Evolutionary conservation across 2,329 filamentous ascomycete genomes (phyloP), one percentile per base, ranked within the genome.

Genomic region (Colletotrichum sp.): DNA sequence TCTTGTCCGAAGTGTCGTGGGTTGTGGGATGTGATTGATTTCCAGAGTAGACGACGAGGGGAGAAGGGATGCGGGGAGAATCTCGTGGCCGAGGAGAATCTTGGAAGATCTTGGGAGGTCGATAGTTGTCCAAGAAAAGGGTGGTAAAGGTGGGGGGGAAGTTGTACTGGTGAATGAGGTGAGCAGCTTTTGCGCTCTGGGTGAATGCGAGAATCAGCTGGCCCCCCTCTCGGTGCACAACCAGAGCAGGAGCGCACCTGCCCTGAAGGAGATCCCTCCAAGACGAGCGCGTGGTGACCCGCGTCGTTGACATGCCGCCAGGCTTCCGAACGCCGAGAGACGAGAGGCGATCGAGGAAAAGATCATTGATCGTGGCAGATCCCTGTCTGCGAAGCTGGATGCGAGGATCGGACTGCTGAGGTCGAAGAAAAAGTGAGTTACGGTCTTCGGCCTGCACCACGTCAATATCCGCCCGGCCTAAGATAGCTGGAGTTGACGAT

Each of bases 11-110:
- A 15, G 26, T 0, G 0, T 15, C 26, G 18, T 3, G 0, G 5
- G 3, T 44, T 4, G 2, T 13, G 0, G 32, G 13, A 2, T n/a
- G 10, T 0, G 18, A 21, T 26, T 18, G 34, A 10, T 64, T 21
- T 26, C 32, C 21, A 24, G 62, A 64, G 21, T 64, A 64, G 5
- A 64, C 16, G 10, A 39, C 16, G 3, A 39, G 32, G 16, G 30
- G 62, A 18, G 32, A n/a, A 8, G 62, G 62, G 5, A 64, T 26
- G 12, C 34, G 21, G 6, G 62, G 34, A 39, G 62, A 64, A 24
- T 36, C 32, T 36, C 8, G 16, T 21, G 34, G 24, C n/a, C n/a
- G 62, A 32, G 62, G 62, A 34, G 62, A 64, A 16, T 64, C 62
- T 10, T 34, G 62, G 15, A 39, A 64, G 34, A 24, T 21, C 13